phyloP scores from a whole-genome alignment of 805 yeast genomes.

The Tetrapisispora pingtungensis region DNA sequence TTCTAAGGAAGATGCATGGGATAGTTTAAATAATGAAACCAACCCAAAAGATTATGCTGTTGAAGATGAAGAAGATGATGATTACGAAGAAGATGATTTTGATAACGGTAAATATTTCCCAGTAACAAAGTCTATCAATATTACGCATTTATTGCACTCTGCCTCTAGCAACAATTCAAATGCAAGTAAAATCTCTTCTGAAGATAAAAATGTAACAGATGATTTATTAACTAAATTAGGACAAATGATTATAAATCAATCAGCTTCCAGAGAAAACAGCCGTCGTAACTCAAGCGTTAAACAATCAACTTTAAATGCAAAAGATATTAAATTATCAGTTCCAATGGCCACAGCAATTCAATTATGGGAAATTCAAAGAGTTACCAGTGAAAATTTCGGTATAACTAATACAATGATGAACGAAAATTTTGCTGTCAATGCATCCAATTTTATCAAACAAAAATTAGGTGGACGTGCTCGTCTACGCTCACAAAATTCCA shows the following conservation, averaged over 20 bases:
- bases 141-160: constrained; percentile 27
- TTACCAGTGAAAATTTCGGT: constrained; percentile 44
- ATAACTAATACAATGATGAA: constrained; percentile 36
- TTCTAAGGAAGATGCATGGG: constrained; percentile 45
- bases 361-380: constrained; percentile 61
- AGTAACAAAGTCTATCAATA: constrained; percentile 29
- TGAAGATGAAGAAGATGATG: constrained; percentile 14
- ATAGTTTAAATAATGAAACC: constrained; percentile 21
- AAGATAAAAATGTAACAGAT: background rate
- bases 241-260: constrained; percentile 16
- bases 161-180: constrained; percentile 13
- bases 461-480: constrained; percentile 64
- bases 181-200: constrained; percentile 6
- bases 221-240: constrained; percentile 12
- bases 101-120: constrained; percentile 18
- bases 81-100: constrained; percentile 13
- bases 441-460: constrained; percentile 48
- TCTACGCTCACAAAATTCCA: constrained; percentile 55
- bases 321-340: constrained; percentile 18
- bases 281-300: constrained; percentile 1
- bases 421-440: constrained; percentile 62
- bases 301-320: constrained; percentile 5
- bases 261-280: constrained; percentile 11
- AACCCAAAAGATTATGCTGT: constrained; percentile 7
- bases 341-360: constrained; percentile 72